Evolutionary conservation across 768 basidiomycete species (phyloP), one percentile per base, ranked within the genome.

Genomic region (Chalciporus pseudorubinellus): DNA sequence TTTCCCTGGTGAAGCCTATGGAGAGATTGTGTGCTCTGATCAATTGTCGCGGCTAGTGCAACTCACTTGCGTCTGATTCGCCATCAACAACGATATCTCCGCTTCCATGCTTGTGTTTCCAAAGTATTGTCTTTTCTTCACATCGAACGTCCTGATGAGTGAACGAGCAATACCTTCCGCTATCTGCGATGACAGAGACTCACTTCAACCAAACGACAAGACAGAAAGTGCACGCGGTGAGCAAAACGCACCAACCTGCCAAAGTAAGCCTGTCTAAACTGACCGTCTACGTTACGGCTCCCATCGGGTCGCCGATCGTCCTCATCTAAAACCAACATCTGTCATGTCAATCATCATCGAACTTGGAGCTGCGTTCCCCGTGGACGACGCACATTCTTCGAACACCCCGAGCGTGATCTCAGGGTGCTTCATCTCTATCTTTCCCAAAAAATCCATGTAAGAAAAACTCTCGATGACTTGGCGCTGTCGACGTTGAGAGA

Each of bases 41-140:
- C 38, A 21, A 20, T 38, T 20, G 14, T 34, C 19, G 13, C 20
- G 28, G 34, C 14, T 10, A 6, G 26, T 7, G 9, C 26, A 39
- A 28, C 75, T 44, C 56, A 89, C 93, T 70, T 95, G 72, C 0
- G 94, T 85, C 68, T 99, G 97, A 60, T 95, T 95, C 9, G 95
- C 92, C 95, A 98, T 98, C 22, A 98, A 70, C 40, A 99, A 73
- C 2, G 93, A 95, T 43, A 98, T 86, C 67, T 98, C 94, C 0
- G 95, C 84, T 59, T 97, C 95, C 97, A 99, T 99, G 60, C 90
- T 91, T 0, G 97, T 99, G 58, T 95, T 99, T 3, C 97, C 97
- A 67, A 84, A 98, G 63, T 89, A 98, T 13, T 74, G 73, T 9
- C 97, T 80, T 59, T 92, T 91, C 69, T 97, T 98, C 44, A 99